Conservation (phyloP, 1,284 basidiomycete species). For the Pseudomicrostroma phylloplanum region DNA sequence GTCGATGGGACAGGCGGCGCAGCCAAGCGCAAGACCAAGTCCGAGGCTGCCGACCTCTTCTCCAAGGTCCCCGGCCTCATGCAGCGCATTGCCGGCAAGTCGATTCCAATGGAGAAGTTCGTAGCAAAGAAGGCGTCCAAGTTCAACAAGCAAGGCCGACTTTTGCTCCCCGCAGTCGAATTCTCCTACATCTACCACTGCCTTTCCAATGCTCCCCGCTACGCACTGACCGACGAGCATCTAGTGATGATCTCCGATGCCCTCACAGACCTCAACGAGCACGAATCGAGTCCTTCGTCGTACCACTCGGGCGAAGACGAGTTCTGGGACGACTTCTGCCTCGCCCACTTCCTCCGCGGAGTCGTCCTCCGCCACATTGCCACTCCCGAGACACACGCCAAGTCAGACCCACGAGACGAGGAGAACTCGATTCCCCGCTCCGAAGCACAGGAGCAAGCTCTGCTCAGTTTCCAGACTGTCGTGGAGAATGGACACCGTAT, state of each 20-base stretch:
- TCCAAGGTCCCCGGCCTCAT: slow-evolving; percentile 32
- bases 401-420: slow-evolving; percentile 11
- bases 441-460: slow-evolving; percentile 41
- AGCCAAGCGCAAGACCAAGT: slow-evolving; percentile 6
- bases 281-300: slow-evolving; percentile 20
- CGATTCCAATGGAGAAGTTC: slow-evolving; percentile 49
- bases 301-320: slow-evolving; percentile 26
- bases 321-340: slow-evolving; percentile 44
- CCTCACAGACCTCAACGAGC: slow-evolving; percentile 28
- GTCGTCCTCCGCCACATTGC: slow-evolving; percentile 46
- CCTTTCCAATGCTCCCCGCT: slow-evolving; percentile 41
- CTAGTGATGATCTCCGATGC: slow-evolving; percentile 36
- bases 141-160: slow-evolving; percentile 33
- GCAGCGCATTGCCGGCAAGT: slow-evolving; percentile 49
- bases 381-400: slow-evolving; percentile 44
- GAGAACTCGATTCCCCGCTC: slow-evolving; percentile 21
- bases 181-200: slow-evolving; percentile 49
- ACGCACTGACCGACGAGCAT: slow-evolving; percentile 27
- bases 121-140: slow-evolving; percentile 45
- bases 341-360: slow-evolving; percentile 47
- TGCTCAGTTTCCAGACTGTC: slow-evolving; percentile 35
- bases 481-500: slow-evolving; percentile 32
- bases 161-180: slow-evolving; percentile 44
- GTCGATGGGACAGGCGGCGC: too few relatives aligned
- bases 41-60: slow-evolving; percentile 35